Evolutionary conservation across 805 yeast species (phyloP).

Genomic region (Naumovozyma baii): DNA sequence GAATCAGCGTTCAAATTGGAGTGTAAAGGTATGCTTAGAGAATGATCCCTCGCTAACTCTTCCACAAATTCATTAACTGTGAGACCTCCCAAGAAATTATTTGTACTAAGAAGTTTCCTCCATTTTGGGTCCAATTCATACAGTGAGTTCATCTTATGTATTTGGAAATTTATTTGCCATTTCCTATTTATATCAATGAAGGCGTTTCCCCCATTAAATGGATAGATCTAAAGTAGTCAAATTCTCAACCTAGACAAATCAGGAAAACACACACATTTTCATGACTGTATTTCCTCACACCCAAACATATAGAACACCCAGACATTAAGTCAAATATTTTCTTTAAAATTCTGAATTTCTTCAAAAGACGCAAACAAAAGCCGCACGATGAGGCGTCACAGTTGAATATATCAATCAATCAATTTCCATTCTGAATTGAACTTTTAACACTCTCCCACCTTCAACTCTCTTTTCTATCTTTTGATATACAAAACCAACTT

Average conservation of each 20-base stretch:
- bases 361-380: no score
- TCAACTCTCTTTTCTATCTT: no score
- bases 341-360: no score
- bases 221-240: background rate
- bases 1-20: conserved; percentile 1
- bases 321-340: no score
- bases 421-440: no score
- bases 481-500: no score
- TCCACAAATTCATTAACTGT: conserved; percentile 76
- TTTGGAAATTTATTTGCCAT: background rate
- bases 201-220: background rate
- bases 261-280: background rate
- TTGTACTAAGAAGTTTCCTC: conserved; percentile 44
- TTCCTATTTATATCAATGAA: background rate
- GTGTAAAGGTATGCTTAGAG: conserved; percentile 8
- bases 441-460: no score
- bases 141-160: conserved; percentile 31
- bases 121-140: conserved; percentile 60
- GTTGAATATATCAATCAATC: no score
- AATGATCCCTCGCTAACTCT: conserved; percentile 59
- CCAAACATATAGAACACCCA: no score
- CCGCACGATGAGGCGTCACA: no score
- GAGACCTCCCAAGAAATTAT: conserved; percentile 57
- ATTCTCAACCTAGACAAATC: background rate
- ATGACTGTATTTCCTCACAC: no score